These are phyloP conservation scores for Alternaria rosae DNA, from an alignment of 2,329 filamentous ascomycete species.

Conservation along the genomic window DNA sequence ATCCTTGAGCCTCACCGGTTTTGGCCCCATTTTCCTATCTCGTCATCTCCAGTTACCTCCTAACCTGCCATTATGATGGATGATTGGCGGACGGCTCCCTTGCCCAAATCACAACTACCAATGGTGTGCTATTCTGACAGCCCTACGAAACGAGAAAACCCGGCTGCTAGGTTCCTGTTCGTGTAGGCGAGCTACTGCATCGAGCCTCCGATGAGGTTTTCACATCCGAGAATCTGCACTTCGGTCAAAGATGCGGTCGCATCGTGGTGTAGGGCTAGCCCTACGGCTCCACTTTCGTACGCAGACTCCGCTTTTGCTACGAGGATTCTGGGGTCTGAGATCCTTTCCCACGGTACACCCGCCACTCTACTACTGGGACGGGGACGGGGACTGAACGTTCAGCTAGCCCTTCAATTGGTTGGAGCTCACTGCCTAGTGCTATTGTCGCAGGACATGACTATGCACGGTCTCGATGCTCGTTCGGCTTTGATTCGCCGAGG, in stretches of 20 bases:
- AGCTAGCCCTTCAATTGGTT: conserved; percentile 24
- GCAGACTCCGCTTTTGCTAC: background rate
- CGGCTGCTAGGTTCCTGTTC: conserved; percentile 3
- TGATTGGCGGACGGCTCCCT: conserved; percentile 4
- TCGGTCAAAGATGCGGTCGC: background rate
- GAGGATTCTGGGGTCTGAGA: background rate
- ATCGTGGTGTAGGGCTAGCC: conserved; percentile 16
- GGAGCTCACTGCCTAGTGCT: conserved; percentile 10
- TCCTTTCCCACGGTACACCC: background rate
- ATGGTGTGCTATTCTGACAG: background rate
- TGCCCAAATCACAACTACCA: background rate
- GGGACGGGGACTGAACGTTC: conserved; percentile 4
- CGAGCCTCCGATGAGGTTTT: conserved; percentile 4
- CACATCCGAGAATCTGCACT: background rate
- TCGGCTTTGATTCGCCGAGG: conserved; percentile 6
- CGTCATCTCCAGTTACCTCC: conserved; percentile 13
- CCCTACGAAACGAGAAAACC: conserved; percentile 3
- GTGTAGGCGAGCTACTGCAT: conserved; percentile 10
- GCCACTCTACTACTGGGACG: background rate
- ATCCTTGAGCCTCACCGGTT: conserved; percentile 28
- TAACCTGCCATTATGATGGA: background rate
- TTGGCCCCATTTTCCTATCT: conserved; percentile 31
- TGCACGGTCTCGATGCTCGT: conserved; percentile 15
- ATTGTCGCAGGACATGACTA: conserved; percentile 21
- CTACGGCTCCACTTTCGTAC: conserved; percentile 1